These are phyloP conservation scores for Helicostylum pulchrum DNA, from an alignment of 192 early-diverging fungal genomes.

Conservation along the genomic window DNA sequence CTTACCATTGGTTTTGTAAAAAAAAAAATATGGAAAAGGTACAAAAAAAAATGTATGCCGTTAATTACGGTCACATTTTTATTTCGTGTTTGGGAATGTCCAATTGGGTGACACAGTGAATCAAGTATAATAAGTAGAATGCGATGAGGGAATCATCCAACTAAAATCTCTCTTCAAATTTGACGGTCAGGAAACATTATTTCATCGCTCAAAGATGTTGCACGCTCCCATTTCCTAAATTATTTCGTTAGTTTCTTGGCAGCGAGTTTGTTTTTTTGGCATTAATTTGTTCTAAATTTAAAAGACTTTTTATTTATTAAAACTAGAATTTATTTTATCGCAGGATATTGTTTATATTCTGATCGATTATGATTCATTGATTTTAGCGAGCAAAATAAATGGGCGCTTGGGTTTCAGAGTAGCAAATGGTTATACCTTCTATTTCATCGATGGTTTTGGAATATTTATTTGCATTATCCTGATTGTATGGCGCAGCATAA, in stretches of 20 bases:
- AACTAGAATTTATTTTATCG: constrained; percentile 16
- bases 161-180: neutral
- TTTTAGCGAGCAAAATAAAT: constrained; percentile 10
- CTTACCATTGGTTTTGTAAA: no score
- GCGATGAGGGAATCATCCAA: constrained; percentile 8
- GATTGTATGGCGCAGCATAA: constrained; percentile 8
- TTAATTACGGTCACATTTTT: no score
- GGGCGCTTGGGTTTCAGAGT: constrained; percentile 10
- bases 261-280: no score
- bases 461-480: constrained; percentile 14
- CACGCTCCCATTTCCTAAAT: constrained; percentile 11
- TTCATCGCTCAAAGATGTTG: constrained; percentile 7
- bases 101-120: no score
- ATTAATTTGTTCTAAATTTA: constrained; percentile 12
- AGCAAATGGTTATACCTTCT: constrained; percentile 15
- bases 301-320: constrained; percentile 7
- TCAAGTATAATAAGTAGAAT: constrained; percentile 12
- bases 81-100: no score
- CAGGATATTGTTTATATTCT: constrained; percentile 19
- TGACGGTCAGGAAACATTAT: constrained; percentile 5
- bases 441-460: constrained; percentile 20
- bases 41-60: no score
- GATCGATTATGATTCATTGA: constrained; percentile 1
- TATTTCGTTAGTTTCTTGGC: no score
- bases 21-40: no score